Evolutionary conservation across 208 protist species (phyloP).

Genomic region (Wallacemonas sp.): DNA sequence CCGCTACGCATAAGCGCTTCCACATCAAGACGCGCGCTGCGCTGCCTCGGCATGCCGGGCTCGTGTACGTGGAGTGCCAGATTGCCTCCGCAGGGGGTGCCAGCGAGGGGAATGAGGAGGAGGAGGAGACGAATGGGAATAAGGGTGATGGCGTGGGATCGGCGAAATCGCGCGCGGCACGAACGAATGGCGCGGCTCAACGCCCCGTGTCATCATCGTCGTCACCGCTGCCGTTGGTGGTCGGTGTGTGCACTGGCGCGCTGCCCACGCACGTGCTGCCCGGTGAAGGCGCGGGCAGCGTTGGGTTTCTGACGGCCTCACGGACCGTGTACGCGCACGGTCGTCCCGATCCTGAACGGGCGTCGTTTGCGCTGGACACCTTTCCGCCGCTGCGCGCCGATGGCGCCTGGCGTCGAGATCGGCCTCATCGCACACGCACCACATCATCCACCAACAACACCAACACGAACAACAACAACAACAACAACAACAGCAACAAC

Average conservation of each 20-base stretch:
- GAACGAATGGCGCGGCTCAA: not conserved
- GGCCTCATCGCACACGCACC: too few relatives aligned
- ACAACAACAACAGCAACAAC: too few relatives aligned
- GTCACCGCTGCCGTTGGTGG: conserved; percentile 37
- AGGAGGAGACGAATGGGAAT: too few relatives aligned
- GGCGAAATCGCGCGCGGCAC: not conserved
- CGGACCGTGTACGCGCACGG: conserved; percentile 68
- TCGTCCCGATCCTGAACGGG: conserved; percentile 37
- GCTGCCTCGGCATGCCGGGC: conserved; percentile 41
- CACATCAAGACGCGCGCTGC: conserved; percentile 65
- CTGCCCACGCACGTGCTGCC: conserved; percentile 58
- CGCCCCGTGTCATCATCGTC: not conserved
- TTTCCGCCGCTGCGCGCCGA: conserved; percentile 17
- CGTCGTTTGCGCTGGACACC: conserved; percentile 33
- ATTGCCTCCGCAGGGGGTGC: too few relatives aligned
- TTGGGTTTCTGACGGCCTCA: conserved; percentile 71
- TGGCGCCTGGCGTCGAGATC: conserved; percentile 19
- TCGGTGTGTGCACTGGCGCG: conserved; percentile 53
- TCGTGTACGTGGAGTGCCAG: conserved; percentile 76
- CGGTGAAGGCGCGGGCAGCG: conserved; percentile 59
- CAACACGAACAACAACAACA: conserved; percentile 15
- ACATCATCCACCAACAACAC: too few relatives aligned
- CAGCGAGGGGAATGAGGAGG: too few relatives aligned
- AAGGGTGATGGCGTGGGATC: not conserved
- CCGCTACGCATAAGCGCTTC: conserved; percentile 23